Evolutionary conservation across 345 rosid species (phyloP).

Genomic region (Corymbia maculata): DNA sequence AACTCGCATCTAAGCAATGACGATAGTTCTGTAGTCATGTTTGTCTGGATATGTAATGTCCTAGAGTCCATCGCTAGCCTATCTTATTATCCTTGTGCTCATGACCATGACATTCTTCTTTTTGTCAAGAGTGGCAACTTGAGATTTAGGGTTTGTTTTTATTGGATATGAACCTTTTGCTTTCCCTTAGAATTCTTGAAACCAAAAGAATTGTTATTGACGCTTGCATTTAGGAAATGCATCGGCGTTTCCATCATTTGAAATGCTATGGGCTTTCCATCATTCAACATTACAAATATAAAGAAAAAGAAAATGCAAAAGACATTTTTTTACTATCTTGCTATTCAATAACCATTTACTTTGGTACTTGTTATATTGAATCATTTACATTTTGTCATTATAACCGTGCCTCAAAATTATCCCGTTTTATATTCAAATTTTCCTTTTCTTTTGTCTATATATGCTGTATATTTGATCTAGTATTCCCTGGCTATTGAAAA

Average conservation of each 20-base stretch:
- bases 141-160: not conserved
- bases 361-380: too few relatives aligned
- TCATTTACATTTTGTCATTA: too few relatives aligned
- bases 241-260: too few relatives aligned
- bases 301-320: too few relatives aligned
- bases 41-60: not conserved
- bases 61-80: not conserved
- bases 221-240: too few relatives aligned
- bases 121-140: not conserved
- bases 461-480: not conserved
- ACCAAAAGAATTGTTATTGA: too few relatives aligned
- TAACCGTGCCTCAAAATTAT: too few relatives aligned
- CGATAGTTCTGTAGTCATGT: not conserved
- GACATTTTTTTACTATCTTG: too few relatives aligned
- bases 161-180: not conserved
- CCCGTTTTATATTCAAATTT: not conserved
- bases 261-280: too few relatives aligned
- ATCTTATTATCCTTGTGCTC: not conserved
- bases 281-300: too few relatives aligned
- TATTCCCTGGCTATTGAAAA: not conserved
- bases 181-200: not conserved
- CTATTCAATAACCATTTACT: too few relatives aligned
- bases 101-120: not conserved
- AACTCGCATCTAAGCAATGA: too few relatives aligned
- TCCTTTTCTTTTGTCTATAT: not conserved